Base-by-base conservation (phyloP, 1,139 yeast genomes). In the Ogataea hybrid region DNA sequence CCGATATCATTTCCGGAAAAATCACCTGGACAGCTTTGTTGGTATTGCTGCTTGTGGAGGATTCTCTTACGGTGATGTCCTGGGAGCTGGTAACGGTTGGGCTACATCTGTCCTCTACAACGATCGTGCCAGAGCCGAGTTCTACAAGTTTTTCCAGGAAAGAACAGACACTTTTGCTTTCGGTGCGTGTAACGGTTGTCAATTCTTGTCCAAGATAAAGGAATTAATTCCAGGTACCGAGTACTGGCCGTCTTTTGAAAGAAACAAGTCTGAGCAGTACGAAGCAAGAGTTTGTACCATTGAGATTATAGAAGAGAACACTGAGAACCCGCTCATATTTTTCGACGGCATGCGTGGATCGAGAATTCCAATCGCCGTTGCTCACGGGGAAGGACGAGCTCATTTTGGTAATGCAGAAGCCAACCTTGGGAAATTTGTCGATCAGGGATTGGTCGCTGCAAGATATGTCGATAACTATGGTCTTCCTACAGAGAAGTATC, bases 11-110 rank as follows among this genome's bases (percentile, higher is more conserved):
- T 51, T 68, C 75, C 30, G 95, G 95, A 32, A 73, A 71, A 56
- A 83, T 84, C 30, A 65, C 80, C 73, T 94, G 53, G 81, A 78
- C 56, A 83, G 79, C 37, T 94, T 92, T 65, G 88, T 84, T 37
- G 99, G 99, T 49, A 59, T 94, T 45, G 98, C 97, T 42, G 98
- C 98, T 5, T 94, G 98, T 69, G 99, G 99, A 68, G 99, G 99
- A 22, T 94, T 94, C 73, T 89, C 97, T 2, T 94, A 90, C 61
- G 99, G 99, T 74, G 99, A 94, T 67, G 99, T 94, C 36, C 73
- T 94, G 48, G 98, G 99, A 53, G 98, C 98, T 23, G 99, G 97
- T 63, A 88, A 94, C 40, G 99, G 99, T 47, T 94, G 98, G 98
- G 98, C 99, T 48, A 90, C 89, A 62, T 87, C 96, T 15, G 96